Evolutionary conservation across 148 eudicot genomes (phyloP).

Genomic region (Persicaria maculosa): DNA sequence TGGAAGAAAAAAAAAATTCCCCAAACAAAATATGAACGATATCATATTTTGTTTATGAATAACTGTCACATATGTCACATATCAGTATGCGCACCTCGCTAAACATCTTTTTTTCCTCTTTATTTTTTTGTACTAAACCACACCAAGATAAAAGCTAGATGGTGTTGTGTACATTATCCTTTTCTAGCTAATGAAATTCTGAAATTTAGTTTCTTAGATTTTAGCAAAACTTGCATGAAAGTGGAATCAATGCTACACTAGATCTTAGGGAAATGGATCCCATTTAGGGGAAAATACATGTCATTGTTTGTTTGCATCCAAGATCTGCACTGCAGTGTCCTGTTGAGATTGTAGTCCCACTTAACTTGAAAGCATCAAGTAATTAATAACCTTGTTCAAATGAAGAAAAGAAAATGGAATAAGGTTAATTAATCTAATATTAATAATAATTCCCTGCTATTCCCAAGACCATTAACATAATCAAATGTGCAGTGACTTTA

Average conservation of each 20-base stretch:
- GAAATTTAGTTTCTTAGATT: conserved; percentile 3
- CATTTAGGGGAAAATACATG: not conserved
- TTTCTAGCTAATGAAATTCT: not conserved
- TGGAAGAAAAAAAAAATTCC: no score
- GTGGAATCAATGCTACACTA: conserved; percentile 4
- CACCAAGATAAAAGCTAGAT: not conserved
- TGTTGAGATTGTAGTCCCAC: not conserved
- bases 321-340: conserved; percentile 1
- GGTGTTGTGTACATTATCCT: not conserved
- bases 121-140: not conserved
- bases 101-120: not conserved
- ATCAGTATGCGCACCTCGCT: no score
- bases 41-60: no score
- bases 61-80: no score
- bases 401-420: not conserved
- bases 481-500: conserved; percentile 1
- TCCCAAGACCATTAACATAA: conserved; percentile 8
- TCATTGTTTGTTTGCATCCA: not conserved
- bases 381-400: not conserved
- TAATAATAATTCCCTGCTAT: conserved; percentile 6
- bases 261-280: not conserved
- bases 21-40: no score
- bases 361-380: conserved; percentile 5
- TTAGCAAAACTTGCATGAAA: not conserved
- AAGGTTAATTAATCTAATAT: not conserved